These are phyloP conservation scores for Apiospora malaysiana DNA, from an alignment of 2,329 filamentous ascomycete species.

Conservation along the genomic window DNA sequence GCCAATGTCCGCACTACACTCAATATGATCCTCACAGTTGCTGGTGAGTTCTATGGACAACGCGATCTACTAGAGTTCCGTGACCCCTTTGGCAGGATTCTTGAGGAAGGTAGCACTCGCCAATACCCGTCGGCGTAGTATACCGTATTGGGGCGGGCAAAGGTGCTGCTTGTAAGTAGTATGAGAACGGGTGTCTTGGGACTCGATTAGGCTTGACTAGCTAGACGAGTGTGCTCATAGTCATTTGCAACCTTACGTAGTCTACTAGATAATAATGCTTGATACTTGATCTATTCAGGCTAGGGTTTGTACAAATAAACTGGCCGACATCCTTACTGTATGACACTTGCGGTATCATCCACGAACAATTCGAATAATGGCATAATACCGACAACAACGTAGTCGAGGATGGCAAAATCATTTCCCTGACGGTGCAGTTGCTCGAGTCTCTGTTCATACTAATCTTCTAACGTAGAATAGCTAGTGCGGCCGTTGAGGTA, in stretches of 20 bases:
- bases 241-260: not conserved
- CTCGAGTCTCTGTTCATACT: too few relatives aligned
- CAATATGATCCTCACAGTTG: constrained; percentile 89
- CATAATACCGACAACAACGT: too few relatives aligned
- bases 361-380: too few relatives aligned
- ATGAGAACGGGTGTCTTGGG: not conserved
- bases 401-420: too few relatives aligned
- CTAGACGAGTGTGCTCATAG: not conserved
- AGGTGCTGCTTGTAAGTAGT: constrained; percentile 5
- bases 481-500: too few relatives aligned
- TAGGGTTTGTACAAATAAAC: too few relatives aligned
- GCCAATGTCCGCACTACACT: constrained; percentile 72
- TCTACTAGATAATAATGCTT: not conserved
- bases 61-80: constrained; percentile 81
- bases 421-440: too few relatives aligned
- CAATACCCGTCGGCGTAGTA: not conserved
- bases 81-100: constrained; percentile 61
- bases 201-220: not conserved
- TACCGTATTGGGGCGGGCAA: not conserved
- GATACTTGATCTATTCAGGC: too few relatives aligned
- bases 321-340: too few relatives aligned
- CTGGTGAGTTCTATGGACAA: constrained; percentile 89
- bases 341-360: too few relatives aligned
- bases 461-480: too few relatives aligned
- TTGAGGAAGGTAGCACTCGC: constrained; percentile 31